phyloP scores from a whole-genome alignment of 2,329 filamentous ascomycete species.

The Ophiostoma pallidulum region DNA sequence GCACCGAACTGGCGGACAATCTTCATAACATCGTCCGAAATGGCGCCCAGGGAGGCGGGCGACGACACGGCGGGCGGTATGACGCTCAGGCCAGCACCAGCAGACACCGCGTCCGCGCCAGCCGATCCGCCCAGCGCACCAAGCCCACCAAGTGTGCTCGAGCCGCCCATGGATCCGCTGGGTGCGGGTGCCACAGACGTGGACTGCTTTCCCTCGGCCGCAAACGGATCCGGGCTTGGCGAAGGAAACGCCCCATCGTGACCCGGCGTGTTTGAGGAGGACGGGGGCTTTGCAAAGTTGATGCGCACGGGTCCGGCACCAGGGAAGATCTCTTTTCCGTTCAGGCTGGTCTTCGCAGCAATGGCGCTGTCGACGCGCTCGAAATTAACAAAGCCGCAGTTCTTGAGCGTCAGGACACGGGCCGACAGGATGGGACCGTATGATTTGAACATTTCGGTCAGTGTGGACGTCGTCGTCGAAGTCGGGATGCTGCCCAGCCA shows the following conservation, averaged over 20 bases:
- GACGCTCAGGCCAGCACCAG: conserved; percentile 11
- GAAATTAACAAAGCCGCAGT: conserved; percentile 98
- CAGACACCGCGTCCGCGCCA: background rate
- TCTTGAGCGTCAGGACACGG: conserved; percentile 93
- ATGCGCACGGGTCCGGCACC: conserved; percentile 91
- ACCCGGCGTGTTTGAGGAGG: conserved; percentile 78
- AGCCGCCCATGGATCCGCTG: conserved; percentile 24
- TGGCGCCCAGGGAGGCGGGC: conserved; percentile 64
- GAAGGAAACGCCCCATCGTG: conserved; percentile 82
- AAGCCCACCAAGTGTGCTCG: background rate
- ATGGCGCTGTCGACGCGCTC: conserved; percentile 85
- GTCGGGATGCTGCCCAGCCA: conserved; percentile 98
- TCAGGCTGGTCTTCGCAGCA: conserved; percentile 76
- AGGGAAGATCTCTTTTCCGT: conserved; percentile 97
- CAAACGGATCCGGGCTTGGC: conserved; percentile 80
- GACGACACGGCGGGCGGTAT: conserved; percentile 43
- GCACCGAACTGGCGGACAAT: conserved; percentile 89
- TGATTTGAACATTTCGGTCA: conserved; percentile 91
- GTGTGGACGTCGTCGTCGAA: conserved; percentile 88
- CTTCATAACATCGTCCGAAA: conserved; percentile 71
- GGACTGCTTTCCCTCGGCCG: conserved; percentile 31
- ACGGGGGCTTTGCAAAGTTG: conserved; percentile 94
- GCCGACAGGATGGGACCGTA: conserved; percentile 87
- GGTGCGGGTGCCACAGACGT: conserved; percentile 20
- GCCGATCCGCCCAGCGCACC: conserved; percentile 8